Evolutionary conservation across 2,329 filamentous ascomycete species (phyloP).

Genomic region (Colletotrichum sp.): DNA sequence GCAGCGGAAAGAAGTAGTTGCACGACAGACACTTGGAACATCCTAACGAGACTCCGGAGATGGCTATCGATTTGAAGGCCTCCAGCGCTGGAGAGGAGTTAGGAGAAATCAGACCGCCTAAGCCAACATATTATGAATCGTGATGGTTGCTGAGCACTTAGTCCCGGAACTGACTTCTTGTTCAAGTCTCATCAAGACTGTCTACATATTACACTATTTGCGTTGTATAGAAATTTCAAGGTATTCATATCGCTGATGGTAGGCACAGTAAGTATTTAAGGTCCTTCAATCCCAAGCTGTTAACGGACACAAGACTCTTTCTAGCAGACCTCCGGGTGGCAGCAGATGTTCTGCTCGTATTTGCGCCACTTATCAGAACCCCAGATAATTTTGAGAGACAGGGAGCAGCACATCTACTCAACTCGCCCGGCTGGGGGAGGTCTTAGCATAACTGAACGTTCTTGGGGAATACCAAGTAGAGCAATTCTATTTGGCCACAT

Average conservation of each 20-base stretch:
- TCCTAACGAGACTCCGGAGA: rapidly evolving
- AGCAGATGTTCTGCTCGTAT: background rate
- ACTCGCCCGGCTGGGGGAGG: background rate
- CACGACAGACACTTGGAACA: background rate
- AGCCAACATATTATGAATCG: background rate
- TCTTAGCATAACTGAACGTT: background rate
- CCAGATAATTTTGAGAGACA: background rate
- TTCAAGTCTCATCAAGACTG: background rate
- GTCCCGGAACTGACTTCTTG: background rate
- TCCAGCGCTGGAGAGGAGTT: background rate
- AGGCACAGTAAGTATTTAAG: background rate
- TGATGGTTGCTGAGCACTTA: background rate
- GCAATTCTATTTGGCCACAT: background rate
- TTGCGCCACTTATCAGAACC: rapidly evolving
- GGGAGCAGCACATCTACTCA: rapidly evolving
- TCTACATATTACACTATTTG: background rate
- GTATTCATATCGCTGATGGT: rapidly evolving
- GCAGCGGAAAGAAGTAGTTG: rapidly evolving
- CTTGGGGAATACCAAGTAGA: background rate
- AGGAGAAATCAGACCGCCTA: background rate
- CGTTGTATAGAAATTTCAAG: rapidly evolving
- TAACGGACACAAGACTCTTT: background rate
- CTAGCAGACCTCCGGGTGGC: rapidly evolving
- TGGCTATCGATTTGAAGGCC: background rate
- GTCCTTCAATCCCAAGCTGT: background rate